Evolutionary conservation across 352 stramenopile species (phyloP), one percentile per base, ranked within the genome.

Genomic region (Pythium phragmitis): DNA sequence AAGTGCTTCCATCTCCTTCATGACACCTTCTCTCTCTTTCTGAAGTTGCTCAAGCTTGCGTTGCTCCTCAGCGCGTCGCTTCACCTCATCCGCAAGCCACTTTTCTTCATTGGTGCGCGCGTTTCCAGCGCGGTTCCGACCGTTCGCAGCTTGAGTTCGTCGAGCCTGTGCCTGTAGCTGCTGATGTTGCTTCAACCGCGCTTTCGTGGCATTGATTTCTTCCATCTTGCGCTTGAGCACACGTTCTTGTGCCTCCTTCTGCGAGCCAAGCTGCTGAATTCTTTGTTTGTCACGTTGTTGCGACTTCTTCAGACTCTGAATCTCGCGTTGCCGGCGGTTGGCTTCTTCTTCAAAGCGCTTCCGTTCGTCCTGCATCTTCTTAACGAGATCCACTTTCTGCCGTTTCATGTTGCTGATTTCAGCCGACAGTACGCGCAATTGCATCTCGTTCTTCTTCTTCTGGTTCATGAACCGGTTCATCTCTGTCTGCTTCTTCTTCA

Each of bases 151-250:
- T 53, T 91, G 88, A 51, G 80, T 88, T 53, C 85, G 81, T 33
- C 77, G 84, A 21, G 85, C 81, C 55, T 94, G 81, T 0, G 80
- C 81, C 50, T 84, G 84, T 8, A 92, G 33, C 58, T 91, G 78
- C 50, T 93, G 82, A 43, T 96, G 87, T 23, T 94, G 85, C 65
- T 94, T 94, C n/a, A 96, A 58, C 16, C 82, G 69, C 30, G 85
- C 80, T 60, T 94, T 96, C 6, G 81, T 78, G 13, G 80, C 83
- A 14, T 79, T 85, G 48, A 91, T 81, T 60, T 96, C 87, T 60
- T 96, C 85, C 84, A 94, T 93, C 60, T 93, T 93, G 4, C 87
- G 82, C 69, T 93, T 94, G 28, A 96, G 67, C 13, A 96, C 87
- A 16, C 87, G 82, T 42, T 96, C 87, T 60, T 96, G 87, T 0